phyloP scores from a whole-genome alignment of 106 monocot genomes.

The Phalaenopsis equestris region DNA sequence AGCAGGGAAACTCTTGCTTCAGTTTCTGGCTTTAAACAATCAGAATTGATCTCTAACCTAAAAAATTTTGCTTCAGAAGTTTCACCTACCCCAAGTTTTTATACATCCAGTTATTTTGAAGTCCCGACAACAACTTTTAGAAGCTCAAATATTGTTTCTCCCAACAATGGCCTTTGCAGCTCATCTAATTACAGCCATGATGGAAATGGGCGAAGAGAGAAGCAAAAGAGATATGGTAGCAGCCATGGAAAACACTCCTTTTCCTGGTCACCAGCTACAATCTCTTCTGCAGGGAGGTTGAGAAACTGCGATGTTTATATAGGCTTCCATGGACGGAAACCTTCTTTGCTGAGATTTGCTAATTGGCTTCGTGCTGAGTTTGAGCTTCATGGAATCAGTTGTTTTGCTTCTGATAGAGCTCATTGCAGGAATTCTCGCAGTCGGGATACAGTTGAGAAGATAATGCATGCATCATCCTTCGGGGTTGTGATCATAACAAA shows the following conservation, averaged over 20 bases:
- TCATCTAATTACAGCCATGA: constrained; percentile 41
- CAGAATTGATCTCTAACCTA: constrained; percentile 23
- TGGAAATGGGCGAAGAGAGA: constrained; percentile 21
- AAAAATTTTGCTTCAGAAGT: constrained; percentile 25
- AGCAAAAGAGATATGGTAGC: constrained; percentile 40
- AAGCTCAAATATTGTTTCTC: constrained; percentile 14
- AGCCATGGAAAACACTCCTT: constrained; percentile 25
- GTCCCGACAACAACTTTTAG: constrained; percentile 16
- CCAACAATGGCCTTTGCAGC: constrained; percentile 26
- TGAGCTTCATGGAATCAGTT: constrained; percentile 83
- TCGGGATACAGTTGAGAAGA: constrained; percentile 44
- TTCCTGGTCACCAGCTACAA: constrained; percentile 19
- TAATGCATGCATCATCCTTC: constrained; percentile 49
- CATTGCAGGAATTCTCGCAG: constrained; percentile 55
- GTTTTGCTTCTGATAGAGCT: constrained; percentile 70
- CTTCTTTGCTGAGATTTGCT: constrained; percentile 67
- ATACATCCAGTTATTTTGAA: constrained; percentile 40
- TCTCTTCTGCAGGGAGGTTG: constrained; percentile 37
- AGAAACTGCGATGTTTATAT: constrained; percentile 77
- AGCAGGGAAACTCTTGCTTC: constrained; percentile 19
- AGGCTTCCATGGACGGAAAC: constrained; percentile 79
- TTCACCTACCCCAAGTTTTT: constrained; percentile 28
- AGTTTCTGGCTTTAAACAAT: not conserved
- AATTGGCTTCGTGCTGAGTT: constrained; percentile 94
- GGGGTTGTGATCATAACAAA: constrained; percentile 83